Evolutionary conservation across 345 rosid genomes (phyloP).

Genomic region (Camelina neglecta): DNA sequence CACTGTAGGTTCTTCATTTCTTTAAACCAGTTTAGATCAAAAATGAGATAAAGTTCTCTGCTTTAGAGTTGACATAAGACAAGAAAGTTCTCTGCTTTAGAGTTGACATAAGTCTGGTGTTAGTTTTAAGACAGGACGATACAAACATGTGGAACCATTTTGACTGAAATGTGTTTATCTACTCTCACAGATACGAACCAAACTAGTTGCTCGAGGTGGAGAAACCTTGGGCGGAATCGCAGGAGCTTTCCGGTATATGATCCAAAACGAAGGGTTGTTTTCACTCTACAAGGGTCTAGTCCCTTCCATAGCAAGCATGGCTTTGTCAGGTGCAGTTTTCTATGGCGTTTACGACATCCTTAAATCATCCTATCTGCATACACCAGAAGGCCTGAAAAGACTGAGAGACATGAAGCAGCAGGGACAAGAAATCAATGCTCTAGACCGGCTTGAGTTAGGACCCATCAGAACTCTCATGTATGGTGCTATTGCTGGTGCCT

Average conservation of each 20-base stretch:
- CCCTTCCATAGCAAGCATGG: constrained; percentile 84
- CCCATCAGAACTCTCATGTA: constrained; percentile 76
- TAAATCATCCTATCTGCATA: constrained; percentile 77
- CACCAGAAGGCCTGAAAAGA: constrained; percentile 79
- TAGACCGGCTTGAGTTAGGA: constrained; percentile 82
- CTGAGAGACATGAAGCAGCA: constrained; percentile 65
- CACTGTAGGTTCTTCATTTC: constrained; percentile 59
- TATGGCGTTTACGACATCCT: constrained; percentile 90
- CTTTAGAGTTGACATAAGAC: constrained; percentile 1
- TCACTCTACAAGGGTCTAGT: constrained; percentile 90
- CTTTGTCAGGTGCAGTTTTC: constrained; percentile 90
- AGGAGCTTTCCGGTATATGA: constrained; percentile 79
- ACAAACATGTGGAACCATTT: constrained; percentile 12
- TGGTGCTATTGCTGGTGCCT: constrained; percentile 88
- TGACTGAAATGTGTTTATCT: constrained; percentile 23
- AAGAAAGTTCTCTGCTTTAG: background rate
- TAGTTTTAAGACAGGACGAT: background rate
- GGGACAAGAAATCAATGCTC: constrained; percentile 68
- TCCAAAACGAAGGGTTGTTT: constrained; percentile 80
- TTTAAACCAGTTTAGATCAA: constrained; percentile 6
- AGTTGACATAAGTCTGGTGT: background rate
- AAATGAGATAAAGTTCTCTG: background rate
- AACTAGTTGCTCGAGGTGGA: constrained; percentile 92
- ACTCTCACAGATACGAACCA: constrained; percentile 69
- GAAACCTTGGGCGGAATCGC: constrained; percentile 83